Conservation (phyloP, 1,284 basidiomycete species). For the Mixia osmundae region DNA sequence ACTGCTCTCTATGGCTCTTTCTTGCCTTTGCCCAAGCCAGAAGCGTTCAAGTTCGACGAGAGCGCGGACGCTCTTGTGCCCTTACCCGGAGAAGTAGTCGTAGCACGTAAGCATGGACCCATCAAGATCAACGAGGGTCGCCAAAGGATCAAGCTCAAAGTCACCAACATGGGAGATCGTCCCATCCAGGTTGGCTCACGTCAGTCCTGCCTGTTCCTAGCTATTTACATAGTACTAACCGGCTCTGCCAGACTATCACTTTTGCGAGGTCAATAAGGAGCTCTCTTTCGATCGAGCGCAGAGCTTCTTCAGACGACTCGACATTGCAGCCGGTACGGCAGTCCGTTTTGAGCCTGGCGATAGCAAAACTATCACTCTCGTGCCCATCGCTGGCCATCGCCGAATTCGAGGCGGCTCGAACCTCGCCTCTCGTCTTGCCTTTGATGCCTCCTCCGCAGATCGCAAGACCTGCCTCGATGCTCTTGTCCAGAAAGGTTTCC, state of each 20-base stretch:
- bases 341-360: slow-evolving; percentile 94
- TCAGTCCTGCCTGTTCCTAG: neutral
- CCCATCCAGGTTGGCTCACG: slow-evolving; percentile 49
- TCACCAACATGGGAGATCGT: slow-evolving; percentile 81
- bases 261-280: slow-evolving; percentile 65
- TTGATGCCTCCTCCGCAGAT: neutral
- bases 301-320: slow-evolving; percentile 63
- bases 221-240: neutral
- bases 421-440: slow-evolving; percentile 21
- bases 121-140: slow-evolving; percentile 55
- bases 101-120: slow-evolving; percentile 34
- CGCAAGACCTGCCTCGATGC: neutral
- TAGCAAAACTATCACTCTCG: slow-evolving; percentile 55
- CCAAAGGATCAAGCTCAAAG: slow-evolving; percentile 42
- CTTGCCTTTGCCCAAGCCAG: slow-evolving; percentile 47
- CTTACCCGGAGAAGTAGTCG: slow-evolving; percentile 24
- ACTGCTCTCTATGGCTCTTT: slow-evolving; percentile 82
- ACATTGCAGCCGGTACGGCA: slow-evolving; percentile 82
- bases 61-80: slow-evolving; percentile 21
- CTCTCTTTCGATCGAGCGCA: slow-evolving; percentile 60
- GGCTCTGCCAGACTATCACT: slow-evolving; percentile 76
- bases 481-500: slow-evolving; percentile 18
- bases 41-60: slow-evolving; percentile 38
- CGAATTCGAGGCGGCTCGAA: slow-evolving; percentile 59
- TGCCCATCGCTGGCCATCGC: slow-evolving; percentile 48